Evolutionary conservation across 2,329 filamentous ascomycete genomes (phyloP), one percentile per base, ranked within the genome.

Genomic region (Xylaria sp.): DNA sequence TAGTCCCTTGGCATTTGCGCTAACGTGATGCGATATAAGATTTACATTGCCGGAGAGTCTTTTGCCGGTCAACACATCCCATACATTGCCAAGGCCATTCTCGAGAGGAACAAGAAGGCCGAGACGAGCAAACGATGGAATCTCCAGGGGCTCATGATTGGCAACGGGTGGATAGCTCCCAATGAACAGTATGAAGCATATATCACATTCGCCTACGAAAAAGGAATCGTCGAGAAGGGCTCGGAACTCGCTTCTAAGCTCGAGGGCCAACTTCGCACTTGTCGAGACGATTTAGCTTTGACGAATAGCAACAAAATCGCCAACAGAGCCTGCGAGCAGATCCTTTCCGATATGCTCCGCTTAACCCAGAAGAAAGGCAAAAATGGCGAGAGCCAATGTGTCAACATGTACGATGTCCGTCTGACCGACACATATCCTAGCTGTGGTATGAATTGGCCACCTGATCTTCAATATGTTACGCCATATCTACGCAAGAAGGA

Each of bases 381-480:
- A 23, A 80, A 86, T 65, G 84, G 85, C 59, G 79, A 87, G 49
- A 76, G 79, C 20, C 80, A 89, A 76, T 99, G 97, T 80, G 80
- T 90, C 79, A 99, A 99, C 82, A 97, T 98, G 93, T 99, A 99
- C 80, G 96, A 99, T 79, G 87, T 98, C 62, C 93, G 95, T 56
- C 86, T 97, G 56, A 90, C 85, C 71, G 96, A 99, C 80, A 83
- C 83, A 6, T 93, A 88, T 79, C 92, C 93, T 4, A 91, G 90
- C 71, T 99, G 96, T 79, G 96, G 96, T 73, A 97, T 97, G 94
- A 95, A 94, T 82, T 99, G 97, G 97, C 96, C 96, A 38, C 92
- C 94, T 72, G 96, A 99, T 81, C 85, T 99, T 76, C 80, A 81
- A 56, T 78, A 87, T 59, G 88, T 99, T 26, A 93, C 89, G 6